These are phyloP conservation scores for Anethum foeniculum DNA, from an alignment of 140 eudicot species.

Conservation along the genomic window DNA sequence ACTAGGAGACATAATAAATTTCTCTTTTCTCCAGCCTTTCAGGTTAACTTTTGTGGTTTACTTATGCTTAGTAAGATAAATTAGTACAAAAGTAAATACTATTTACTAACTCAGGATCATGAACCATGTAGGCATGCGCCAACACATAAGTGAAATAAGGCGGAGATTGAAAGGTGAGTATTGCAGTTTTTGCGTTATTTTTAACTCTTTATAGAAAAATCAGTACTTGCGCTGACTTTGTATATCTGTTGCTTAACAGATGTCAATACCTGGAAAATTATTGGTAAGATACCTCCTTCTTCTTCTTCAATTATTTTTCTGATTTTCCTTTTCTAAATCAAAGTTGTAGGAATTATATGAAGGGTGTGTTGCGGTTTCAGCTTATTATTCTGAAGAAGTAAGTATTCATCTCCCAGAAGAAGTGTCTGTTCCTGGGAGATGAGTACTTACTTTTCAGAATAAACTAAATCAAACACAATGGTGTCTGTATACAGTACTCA, in stretches of 20 bases:
- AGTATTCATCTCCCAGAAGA: neutral
- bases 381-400: too few relatives aligned
- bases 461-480: too few relatives aligned
- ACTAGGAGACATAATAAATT: too few relatives aligned
- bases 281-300: neutral
- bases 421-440: neutral
- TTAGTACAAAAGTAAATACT: too few relatives aligned
- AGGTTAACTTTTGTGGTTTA: neutral
- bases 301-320: too few relatives aligned
- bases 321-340: too few relatives aligned
- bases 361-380: neutral
- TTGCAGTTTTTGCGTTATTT: neutral
- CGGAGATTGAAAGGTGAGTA: neutral
- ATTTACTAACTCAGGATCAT: neutral
- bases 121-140: neutral
- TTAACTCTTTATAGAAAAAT: neutral
- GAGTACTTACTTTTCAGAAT: too few relatives aligned
- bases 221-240: neutral
- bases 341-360: neutral
- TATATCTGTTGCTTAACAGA: neutral
- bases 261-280: neutral
- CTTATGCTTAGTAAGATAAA: too few relatives aligned
- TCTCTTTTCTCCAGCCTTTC: neutral
- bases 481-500: too few relatives aligned
- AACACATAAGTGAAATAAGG: neutral